Evolutionary conservation across 805 yeast genomes (phyloP), one percentile per base, ranked within the genome.

Genomic region (Ogataea salicorniae): DNA sequence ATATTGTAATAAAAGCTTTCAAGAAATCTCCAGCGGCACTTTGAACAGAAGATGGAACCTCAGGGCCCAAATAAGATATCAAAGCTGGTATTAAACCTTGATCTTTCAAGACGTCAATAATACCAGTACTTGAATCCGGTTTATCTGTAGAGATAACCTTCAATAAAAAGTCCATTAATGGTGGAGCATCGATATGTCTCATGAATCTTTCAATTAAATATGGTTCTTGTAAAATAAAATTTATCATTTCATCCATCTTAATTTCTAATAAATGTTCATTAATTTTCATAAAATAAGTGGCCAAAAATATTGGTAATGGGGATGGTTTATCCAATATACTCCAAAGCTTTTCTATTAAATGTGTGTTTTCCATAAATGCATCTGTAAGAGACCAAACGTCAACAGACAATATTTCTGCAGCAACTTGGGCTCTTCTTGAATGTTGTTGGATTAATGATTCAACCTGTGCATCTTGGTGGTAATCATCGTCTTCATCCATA

Each of bases 321-420:
- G 76, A 74, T 2, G 77, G 76, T 46, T 76, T 75, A 57, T 87
- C 95, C 49, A 94, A 72, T 18, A 91, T 72, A 18, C 80, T 67
- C 99, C 99, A 94, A 41, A 94, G 68, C 58, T 76, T 79, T 46
- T 79, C 78, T 58, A 94, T 68, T 36, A 87, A 72, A 18, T 73
- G 76, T 4, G 78, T 71, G 50, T 82, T 79, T 55, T 87, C 91
- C 83, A 92, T 83, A 46, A 94, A 83, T 1, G 95, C 83, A 56
- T 91, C 96, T 1, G 96, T 86, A 36, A 94, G 73, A 2, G 95
- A 85, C 97, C 97, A 92, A 8, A 90, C 91, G 61, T 92, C 98
- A 4, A 94, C 88, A 37, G 92, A 80, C 42, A 94, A 72, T 39
- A 94, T 84, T 63, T 94, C 98, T 2, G 96, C 88, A 6, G 96